Evolutionary conservation across 768 basidiomycete genomes (phyloP), one percentile per base, ranked within the genome.

Genomic region (Mrakia frigida): DNA sequence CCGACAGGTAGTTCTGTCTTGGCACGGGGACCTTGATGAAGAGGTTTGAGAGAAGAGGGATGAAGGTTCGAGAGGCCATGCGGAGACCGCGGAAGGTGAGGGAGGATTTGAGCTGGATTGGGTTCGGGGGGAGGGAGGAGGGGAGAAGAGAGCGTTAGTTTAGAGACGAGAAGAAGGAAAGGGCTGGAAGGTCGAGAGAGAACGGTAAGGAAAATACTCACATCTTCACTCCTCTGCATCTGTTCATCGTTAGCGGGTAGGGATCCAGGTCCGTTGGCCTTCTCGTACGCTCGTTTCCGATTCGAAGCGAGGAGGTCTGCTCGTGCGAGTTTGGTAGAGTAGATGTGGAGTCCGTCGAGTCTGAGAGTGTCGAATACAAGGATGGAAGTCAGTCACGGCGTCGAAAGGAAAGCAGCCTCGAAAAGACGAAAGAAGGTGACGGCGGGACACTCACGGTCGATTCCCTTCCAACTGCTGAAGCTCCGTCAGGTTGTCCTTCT

Each of bases 31-130:
- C 11, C 6, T 41, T 41, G 39, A 41, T 41, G 6, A 6, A 5
- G 6, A 75, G 16, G n/a, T 23, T 35, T 16, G 23, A 7, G 39
- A 75, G 63, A 14, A 61, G 28, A 21, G 39, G 39, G 56, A 75
- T 28, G 18, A 31, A 39, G 3, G 74, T 70, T 31, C 35, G 35
- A 3, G 50, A 28, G n/a, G 52, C 68, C 14, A 39, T 52, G 7
- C 74, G 74, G 5, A 75, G 74, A 25, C 68, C 74, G 0, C 74
- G 74, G 74, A 75, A 75, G 21, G 74, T 75, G 14, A 75, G 74
- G 18, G 74, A 75, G 46, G 74, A 50, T 43, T 75, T 75, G 37
- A n/a, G 65, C 74, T 75, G 50, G 14, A 39, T 14, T 39, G 35
- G n/a, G 53, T 21, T 10, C 3, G 50, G 35, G 31, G 33, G 43